Conservation (phyloP, 768 basidiomycete genomes). For the Panaeolus cyanescens region DNA sequence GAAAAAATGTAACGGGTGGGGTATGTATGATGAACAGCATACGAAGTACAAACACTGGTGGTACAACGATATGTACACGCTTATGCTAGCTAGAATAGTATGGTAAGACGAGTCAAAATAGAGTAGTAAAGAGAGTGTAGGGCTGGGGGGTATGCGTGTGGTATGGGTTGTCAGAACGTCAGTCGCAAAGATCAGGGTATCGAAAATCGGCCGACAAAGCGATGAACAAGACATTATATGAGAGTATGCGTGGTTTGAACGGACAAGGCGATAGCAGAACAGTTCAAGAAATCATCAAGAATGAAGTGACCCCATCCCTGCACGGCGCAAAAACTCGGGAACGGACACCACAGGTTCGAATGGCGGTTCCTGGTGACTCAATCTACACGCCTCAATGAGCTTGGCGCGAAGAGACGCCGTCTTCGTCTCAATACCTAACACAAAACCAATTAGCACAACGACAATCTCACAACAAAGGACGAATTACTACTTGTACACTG, state of each 20-base stretch:
- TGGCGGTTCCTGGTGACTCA: constrained; percentile 42
- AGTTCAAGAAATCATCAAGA: not conserved
- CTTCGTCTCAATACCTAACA: constrained; percentile 47
- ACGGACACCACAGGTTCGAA: constrained; percentile 39
- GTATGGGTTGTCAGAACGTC: too few relatives aligned
- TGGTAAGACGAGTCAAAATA: not conserved
- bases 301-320: not conserved
- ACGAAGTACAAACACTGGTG: not conserved
- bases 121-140: too few relatives aligned
- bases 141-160: too few relatives aligned
- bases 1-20: too few relatives aligned
- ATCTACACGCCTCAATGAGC: constrained; percentile 48
- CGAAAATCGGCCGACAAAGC: not conserved
- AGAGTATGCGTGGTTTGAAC: not conserved
- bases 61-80: not conserved
- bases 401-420: constrained; percentile 51
- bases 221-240: not conserved
- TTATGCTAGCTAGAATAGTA: not conserved
- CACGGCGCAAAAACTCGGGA: constrained; percentile 26
- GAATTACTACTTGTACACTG: constrained; percentile 48
- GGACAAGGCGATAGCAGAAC: not conserved
- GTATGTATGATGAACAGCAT: too few relatives aligned
- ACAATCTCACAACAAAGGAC: not conserved
- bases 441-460: not conserved
- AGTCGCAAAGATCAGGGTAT: not conserved